phyloP scores from a whole-genome alignment of 2,329 filamentous ascomycete genomes.

The Diaporthe batatas region DNA sequence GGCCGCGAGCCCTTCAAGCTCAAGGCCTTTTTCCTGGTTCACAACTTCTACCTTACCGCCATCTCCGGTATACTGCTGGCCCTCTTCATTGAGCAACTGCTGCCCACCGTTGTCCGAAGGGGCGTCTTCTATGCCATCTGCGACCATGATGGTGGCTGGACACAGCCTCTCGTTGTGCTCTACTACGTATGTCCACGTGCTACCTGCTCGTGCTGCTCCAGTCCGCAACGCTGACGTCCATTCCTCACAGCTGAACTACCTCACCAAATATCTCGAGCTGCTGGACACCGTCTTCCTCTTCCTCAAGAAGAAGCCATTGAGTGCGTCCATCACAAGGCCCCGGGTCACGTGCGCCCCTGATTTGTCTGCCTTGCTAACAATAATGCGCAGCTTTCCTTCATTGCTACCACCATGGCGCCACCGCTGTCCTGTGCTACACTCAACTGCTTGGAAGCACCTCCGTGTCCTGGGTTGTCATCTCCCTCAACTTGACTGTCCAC shows the following conservation, averaged over 20 bases:
- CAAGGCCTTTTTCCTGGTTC: conserved; percentile 90
- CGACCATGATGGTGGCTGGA: conserved; percentile 86
- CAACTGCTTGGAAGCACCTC: conserved; percentile 93
- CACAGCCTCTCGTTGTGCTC: conserved; percentile 89
- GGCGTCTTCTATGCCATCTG: conserved; percentile 95
- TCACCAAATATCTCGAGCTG: conserved; percentile 97
- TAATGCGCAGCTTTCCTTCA: conserved; percentile 83
- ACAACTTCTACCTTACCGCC: conserved; percentile 93
- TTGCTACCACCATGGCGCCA: conserved; percentile 98
- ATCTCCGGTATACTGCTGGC: conserved; percentile 85
- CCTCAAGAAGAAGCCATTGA: conserved; percentile 99
- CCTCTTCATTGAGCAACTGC: conserved; percentile 91
- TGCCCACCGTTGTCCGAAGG: conserved; percentile 83
- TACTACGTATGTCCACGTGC: conserved; percentile 83
- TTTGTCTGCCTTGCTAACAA: conserved; percentile 48
- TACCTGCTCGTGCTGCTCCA: not conserved
- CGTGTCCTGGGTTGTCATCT: conserved; percentile 95
- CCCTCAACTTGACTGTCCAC: conserved; percentile 92
- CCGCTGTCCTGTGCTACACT: conserved; percentile 96
- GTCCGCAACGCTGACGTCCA: conserved; percentile 53
- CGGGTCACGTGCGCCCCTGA: not conserved
- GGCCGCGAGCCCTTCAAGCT: conserved; percentile 87
- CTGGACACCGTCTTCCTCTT: conserved; percentile 97
- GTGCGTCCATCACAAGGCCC: conserved; percentile 57
- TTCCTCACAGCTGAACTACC: conserved; percentile 84